These are phyloP conservation scores for Volvox reticuliferus DNA, from an alignment of 139 green algal genomes.

Conservation along the genomic window DNA sequence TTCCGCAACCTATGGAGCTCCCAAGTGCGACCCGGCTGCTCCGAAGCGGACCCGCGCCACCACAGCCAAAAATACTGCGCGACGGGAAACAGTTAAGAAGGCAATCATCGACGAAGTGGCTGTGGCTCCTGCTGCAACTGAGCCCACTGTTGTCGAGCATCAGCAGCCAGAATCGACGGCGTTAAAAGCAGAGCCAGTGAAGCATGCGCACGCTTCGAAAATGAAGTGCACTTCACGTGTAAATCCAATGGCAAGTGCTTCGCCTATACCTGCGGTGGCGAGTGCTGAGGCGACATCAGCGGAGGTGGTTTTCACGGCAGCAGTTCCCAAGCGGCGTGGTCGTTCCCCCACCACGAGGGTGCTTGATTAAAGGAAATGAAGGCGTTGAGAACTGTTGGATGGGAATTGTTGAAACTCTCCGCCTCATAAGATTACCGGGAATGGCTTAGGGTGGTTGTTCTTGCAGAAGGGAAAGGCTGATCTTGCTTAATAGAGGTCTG, in stretches of 20 bases:
- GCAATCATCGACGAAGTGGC: not conserved
- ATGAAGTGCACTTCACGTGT: not conserved
- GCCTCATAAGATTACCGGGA: too few relatives aligned
- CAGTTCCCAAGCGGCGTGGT: slow-evolving; percentile 11
- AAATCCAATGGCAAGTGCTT: not conserved
- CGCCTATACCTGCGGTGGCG: not conserved
- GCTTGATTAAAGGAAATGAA: not conserved
- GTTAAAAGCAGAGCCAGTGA: not conserved
- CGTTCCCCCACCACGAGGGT: not conserved
- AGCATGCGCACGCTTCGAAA: not conserved
- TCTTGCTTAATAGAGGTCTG: too few relatives aligned
- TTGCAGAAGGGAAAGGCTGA: too few relatives aligned
- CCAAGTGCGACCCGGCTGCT: not conserved
- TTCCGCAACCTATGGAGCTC: not conserved
- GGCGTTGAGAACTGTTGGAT: too few relatives aligned
- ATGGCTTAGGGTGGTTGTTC: too few relatives aligned
- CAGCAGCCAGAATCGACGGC: not conserved
- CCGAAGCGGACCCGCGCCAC: slow-evolving; percentile 29
- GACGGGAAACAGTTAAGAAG: not conserved
- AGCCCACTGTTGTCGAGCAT: too few relatives aligned
- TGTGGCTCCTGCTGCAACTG: not conserved
- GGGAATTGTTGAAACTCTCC: too few relatives aligned
- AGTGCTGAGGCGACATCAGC: not conserved
- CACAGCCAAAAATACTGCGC: slow-evolving; percentile 15
- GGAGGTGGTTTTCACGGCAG: not conserved